Conservation (phyloP, 768 basidiomycete genomes). For the Mycena kentingensis region DNA sequence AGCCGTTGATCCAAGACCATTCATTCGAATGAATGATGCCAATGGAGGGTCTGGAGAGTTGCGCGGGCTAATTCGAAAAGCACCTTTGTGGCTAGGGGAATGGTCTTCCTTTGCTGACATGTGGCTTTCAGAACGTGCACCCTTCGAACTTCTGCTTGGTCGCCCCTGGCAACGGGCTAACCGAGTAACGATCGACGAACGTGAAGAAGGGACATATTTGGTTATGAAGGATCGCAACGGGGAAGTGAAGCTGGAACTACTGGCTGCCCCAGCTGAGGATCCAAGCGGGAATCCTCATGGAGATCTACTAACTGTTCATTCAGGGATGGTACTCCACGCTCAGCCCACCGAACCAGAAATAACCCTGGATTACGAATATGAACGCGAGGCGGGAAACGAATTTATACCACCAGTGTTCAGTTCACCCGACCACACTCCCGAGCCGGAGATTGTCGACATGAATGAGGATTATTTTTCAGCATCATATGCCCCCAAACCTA, state of each 20-base stretch:
- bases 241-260: background rate
- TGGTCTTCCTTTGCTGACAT: constrained; percentile 25
- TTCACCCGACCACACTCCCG: too few species aligned
- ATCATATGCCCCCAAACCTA: too few species aligned
- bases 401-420: too few species aligned
- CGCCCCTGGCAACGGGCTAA: constrained; percentile 26
- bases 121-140: constrained; percentile 22
- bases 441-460: too few species aligned
- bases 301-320: too few species aligned
- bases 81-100: constrained; percentile 26
- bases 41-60: constrained; percentile 29
- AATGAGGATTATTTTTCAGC: too few species aligned
- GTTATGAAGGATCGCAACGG: constrained; percentile 7
- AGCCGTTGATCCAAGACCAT: constrained; percentile 16
- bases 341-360: too few species aligned
- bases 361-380: too few species aligned
- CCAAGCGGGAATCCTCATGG: too few species aligned
- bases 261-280: background rate
- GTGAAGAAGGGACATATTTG: constrained; percentile 17
- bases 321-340: too few species aligned
- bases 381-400: too few species aligned
- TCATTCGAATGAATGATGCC: constrained; percentile 27
- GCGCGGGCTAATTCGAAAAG: constrained; percentile 23
- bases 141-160: constrained; percentile 23
- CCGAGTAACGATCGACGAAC: constrained; percentile 24